A percentile compares a stretch with the other conserved stretches of the same genome.
Conservation (phyloP, 164 flowering plant species). For the Chimonanthus salicifolius region DNA sequence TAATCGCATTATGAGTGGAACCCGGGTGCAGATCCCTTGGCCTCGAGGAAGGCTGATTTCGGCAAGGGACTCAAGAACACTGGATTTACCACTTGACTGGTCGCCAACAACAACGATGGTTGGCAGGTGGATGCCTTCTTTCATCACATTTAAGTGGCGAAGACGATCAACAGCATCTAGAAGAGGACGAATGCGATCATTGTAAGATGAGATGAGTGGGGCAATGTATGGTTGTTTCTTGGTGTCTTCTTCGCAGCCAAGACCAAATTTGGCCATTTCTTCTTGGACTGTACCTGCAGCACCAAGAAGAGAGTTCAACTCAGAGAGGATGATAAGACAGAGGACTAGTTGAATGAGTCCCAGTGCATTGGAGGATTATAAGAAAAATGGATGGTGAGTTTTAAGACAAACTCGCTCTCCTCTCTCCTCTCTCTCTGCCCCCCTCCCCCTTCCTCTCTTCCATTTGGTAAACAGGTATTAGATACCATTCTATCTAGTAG, state of each 20-base stretch:
- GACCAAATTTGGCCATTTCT: neutral
- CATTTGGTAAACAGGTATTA: too few relatives aligned
- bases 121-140: conserved; percentile 15
- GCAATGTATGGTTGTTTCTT: neutral
- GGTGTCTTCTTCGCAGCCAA: neutral
- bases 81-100: conserved; percentile 16
- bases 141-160: conserved; percentile 11
- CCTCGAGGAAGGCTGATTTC: conserved; percentile 17
- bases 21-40: conserved; percentile 19
- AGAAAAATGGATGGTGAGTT: too few relatives aligned
- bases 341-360: neutral
- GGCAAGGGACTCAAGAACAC: conserved; percentile 15
- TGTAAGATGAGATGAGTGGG: conserved; percentile 6
- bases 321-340: neutral
- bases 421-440: too few relatives aligned
- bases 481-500: too few relatives aligned
- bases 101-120: conserved; percentile 18
- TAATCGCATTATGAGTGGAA: conserved; percentile 15
- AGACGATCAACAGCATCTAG: conserved; percentile 10
- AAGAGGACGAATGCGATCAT: conserved; percentile 10
- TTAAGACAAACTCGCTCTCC: too few relatives aligned
- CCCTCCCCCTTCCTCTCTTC: too few relatives aligned
- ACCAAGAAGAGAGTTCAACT: neutral
- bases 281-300: neutral
- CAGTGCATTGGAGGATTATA: too few relatives aligned